A percentile compares a stretch with the other conserved stretches of the same genome.
These are phyloP conservation scores for Pleurotus tuber-regium DNA, from an alignment of 768 basidiomycete species.

Conservation along the genomic window DNA sequence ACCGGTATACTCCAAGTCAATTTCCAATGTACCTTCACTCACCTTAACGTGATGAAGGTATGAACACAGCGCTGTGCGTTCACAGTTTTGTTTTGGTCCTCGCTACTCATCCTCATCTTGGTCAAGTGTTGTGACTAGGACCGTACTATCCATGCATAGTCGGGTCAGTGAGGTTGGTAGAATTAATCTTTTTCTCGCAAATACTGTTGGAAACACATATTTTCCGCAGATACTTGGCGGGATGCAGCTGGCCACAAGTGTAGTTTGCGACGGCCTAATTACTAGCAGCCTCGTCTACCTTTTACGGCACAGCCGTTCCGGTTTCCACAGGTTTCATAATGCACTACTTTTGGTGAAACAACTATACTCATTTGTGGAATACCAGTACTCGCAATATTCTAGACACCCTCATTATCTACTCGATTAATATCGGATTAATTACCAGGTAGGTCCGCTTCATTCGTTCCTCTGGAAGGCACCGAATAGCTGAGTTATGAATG, in stretches of 20 bases:
- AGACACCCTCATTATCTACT: not conserved
- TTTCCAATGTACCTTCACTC: not conserved
- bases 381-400: not conserved
- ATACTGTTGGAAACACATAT: not conserved
- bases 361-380: not conserved
- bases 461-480: not conserved
- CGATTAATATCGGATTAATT: not conserved
- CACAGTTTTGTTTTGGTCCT: not conserved
- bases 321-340: not conserved
- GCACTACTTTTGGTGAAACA: not conserved
- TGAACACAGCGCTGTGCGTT: not conserved
- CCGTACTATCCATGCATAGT: not conserved
- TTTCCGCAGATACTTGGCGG: not conserved
- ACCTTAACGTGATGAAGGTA: not conserved
- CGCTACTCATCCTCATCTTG: not conserved
- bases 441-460: not conserved
- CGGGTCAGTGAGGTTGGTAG: not conserved
- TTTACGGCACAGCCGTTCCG: not conserved
- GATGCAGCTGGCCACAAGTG: not conserved
- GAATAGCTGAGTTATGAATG: not conserved
- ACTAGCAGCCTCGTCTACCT: conserved; percentile 1
- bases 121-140: not conserved
- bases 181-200: not conserved
- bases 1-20: not conserved
- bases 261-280: not conserved